Evolutionary conservation across 2,329 filamentous ascomycete species (phyloP), one percentile per base, ranked within the genome.

Genomic region (Penicillium sp.): DNA sequence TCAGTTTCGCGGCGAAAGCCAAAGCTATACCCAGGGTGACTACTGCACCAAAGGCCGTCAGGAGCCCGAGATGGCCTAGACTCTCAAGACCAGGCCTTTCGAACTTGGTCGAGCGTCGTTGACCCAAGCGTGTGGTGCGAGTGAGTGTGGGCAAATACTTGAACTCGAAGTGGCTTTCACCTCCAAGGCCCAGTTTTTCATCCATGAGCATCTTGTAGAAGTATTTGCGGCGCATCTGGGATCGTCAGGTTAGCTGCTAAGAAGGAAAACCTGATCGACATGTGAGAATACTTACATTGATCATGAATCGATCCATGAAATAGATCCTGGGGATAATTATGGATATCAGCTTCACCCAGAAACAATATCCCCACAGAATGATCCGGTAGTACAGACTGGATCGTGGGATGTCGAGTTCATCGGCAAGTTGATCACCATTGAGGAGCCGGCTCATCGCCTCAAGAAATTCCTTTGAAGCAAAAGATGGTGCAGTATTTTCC

Each of bases 381-480:
- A 81, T 72, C 67, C 78, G 84, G 72, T 90, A 88, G 63, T 86
- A 88, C 0, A 80, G 62, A 5, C 78, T 78, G 1, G 88, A 84
- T 22, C 76, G 78, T 17, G 83, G 82, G 6, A 91, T 81, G 0
- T 80, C 85, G 8, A 92, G 79, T 1, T 79, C 80, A 67, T 86
- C 81, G 34, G 83, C 80, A 0, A 93, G 81, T 15, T 85, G 80
- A 37, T 83, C 79, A 3, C 90, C 89, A 69, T 91, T 92, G 15
- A 92, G 79, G 82, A 88, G 90, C 59, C 89, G 82, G 5, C 86
- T 85, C 70, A 85, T 84, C 0, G 89, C 90, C 52, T 85, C 82
- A 54, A 93, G 80, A 71, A 91, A 90, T 49, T 86, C 84, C 5
- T 83, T 81, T 1, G 86, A 88, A 0, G 88, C 83, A 64, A 86